Conservation (phyloP, 495 filamentous ascomycete species). For the Staphylotrichum tortipilum region DNA sequence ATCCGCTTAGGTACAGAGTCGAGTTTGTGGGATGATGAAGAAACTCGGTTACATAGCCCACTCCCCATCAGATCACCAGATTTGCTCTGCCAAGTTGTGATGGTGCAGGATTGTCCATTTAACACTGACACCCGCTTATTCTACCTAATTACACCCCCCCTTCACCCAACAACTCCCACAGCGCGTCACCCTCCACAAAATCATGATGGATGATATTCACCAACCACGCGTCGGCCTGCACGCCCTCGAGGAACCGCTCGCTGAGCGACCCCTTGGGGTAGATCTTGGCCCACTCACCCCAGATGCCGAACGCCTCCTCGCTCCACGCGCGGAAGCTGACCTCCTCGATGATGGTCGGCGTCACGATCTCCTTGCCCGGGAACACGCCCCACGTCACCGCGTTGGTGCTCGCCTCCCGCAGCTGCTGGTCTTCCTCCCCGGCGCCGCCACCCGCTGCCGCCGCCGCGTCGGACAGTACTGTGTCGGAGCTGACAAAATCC, state of each 20-base stretch:
- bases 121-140: too few species aligned
- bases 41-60: too few species aligned
- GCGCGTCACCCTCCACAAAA: constrained; percentile 55
- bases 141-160: too few species aligned
- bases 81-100: too few species aligned
- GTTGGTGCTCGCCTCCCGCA: constrained; percentile 60
- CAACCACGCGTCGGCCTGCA: constrained; percentile 68
- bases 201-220: constrained; percentile 88
- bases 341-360: constrained; percentile 95
- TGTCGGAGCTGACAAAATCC: constrained; percentile 60
- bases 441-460: constrained; percentile 8
- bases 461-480: constrained; percentile 11
- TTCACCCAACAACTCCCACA: constrained; percentile 47
- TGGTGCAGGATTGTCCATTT: too few species aligned
- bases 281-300: constrained; percentile 85
- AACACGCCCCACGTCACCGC: constrained; percentile 97
- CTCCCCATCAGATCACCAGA: too few species aligned
- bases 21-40: background rate
- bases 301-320: constrained; percentile 93
- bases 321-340: constrained; percentile 91
- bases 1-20: background rate
- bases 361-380: constrained; percentile 92
- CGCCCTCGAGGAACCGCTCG: constrained; percentile 54
- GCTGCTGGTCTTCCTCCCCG: too few species aligned
- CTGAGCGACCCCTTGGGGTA: constrained; percentile 59